Conservation (phyloP, 148 eudicot species). For the Chenopodium album region DNA sequence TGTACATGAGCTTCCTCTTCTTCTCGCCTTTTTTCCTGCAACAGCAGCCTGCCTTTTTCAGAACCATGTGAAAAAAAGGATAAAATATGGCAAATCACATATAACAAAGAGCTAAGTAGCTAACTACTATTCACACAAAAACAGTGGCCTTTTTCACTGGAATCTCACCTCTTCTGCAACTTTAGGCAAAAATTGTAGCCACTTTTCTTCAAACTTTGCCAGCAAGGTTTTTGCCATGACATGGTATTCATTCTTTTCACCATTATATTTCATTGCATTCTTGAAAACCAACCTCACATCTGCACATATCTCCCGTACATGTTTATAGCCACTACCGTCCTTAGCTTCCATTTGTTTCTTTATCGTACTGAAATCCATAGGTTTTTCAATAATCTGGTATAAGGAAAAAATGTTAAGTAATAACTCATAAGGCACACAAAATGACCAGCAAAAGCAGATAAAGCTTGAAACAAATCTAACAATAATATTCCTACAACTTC, state of each 20-base stretch:
- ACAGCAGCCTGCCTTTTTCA: neutral
- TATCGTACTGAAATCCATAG: slow-evolving; percentile 91
- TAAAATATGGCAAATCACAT: neutral
- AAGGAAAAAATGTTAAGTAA: slow-evolving; percentile 14
- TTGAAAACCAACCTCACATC: slow-evolving; percentile 73
- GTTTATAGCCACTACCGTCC: slow-evolving; percentile 71
- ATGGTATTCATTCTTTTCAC: slow-evolving; percentile 67
- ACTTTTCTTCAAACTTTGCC: slow-evolving; percentile 83
- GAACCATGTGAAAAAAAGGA: no score
- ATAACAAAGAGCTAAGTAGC: neutral
- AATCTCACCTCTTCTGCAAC: slow-evolving; percentile 78
- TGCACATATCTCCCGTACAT: slow-evolving; percentile 79
- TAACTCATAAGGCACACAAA: neutral
- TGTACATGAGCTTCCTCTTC: slow-evolving; percentile 69
- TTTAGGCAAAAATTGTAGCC: slow-evolving; percentile 78
- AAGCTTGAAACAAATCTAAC: neutral
- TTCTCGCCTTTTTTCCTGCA: slow-evolving; percentile 66
- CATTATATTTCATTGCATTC: slow-evolving; percentile 92
- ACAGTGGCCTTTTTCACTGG: no score
- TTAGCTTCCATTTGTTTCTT: slow-evolving; percentile 87
- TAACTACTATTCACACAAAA: neutral
- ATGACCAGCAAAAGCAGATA: neutral
- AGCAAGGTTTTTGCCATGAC: slow-evolving; percentile 66
- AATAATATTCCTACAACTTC: neutral
- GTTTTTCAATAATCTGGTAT: slow-evolving; percentile 72